phyloP scores from a whole-genome alignment of 2,329 filamentous ascomycete genomes.

The Penicillium sp. region DNA sequence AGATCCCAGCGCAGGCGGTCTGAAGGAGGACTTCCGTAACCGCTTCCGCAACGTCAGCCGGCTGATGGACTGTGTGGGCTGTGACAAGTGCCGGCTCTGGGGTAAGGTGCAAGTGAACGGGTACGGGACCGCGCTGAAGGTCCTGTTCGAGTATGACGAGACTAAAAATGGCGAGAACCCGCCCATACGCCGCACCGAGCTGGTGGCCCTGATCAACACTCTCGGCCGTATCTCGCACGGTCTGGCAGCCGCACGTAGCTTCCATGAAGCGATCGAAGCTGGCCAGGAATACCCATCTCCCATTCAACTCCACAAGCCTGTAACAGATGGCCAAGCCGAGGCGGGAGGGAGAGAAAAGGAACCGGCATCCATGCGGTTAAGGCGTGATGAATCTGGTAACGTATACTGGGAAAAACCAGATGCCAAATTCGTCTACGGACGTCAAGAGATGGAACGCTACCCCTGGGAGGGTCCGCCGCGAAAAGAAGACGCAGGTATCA shows the following conservation, averaged over 20 bases:
- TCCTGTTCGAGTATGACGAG: slow-evolving; percentile 88
- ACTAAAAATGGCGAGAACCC: slow-evolving; percentile 61
- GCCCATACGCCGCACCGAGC: slow-evolving; percentile 76
- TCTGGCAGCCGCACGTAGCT: slow-evolving; percentile 67
- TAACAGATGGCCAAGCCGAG: slow-evolving; percentile 20
- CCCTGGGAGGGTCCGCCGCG: slow-evolving; percentile 32
- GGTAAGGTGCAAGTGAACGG: slow-evolving; percentile 94
- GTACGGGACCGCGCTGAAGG: slow-evolving; percentile 90
- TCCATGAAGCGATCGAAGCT: slow-evolving; percentile 52
- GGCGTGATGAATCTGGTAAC: slow-evolving; percentile 33
- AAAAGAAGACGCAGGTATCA: slow-evolving; percentile 43
- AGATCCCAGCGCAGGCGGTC: slow-evolving; percentile 56
- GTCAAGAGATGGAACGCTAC: slow-evolving; percentile 25
- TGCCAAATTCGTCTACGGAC: slow-evolving; percentile 44
- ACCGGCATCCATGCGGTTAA: slow-evolving; percentile 14
- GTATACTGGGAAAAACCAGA: slow-evolving; percentile 40
- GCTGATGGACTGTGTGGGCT: slow-evolving; percentile 97
- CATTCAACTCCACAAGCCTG: slow-evolving; percentile 26
- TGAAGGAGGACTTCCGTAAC: slow-evolving; percentile 97
- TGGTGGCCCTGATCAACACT: slow-evolving; percentile 93
- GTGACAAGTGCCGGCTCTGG: slow-evolving; percentile 97
- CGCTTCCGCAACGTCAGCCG: slow-evolving; percentile 95
- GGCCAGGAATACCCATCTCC: slow-evolving; percentile 32
- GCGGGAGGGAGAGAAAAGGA: neutral
- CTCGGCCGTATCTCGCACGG: slow-evolving; percentile 81